Percentiles rank a stretch among this genome's conserved stretches.
Evolutionary conservation across 495 filamentous ascomycete species (phyloP).

Genomic region (Thermochaetoides thermophila): DNA sequence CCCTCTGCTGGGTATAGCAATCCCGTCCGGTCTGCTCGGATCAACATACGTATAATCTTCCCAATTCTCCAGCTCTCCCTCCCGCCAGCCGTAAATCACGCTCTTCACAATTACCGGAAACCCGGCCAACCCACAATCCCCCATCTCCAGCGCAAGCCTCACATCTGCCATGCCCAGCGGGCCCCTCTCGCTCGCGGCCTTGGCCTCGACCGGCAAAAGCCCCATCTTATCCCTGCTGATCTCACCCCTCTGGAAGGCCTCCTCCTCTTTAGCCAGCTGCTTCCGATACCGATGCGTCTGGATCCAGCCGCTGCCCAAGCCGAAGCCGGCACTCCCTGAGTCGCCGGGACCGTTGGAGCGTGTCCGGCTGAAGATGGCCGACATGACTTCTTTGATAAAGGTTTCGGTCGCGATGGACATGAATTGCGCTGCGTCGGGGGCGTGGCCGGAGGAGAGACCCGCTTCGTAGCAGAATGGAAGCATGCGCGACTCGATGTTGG

Average conservation of each 20-base stretch:
- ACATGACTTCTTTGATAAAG: constrained; percentile 78
- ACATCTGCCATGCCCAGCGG: constrained; percentile 69
- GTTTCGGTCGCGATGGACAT: constrained; percentile 85
- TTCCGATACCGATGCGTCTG: constrained; percentile 64
- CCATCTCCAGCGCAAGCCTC: constrained; percentile 56
- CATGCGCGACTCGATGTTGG: constrained; percentile 72
- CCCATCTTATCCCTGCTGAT: constrained; percentile 53
- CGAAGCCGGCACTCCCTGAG: constrained; percentile 39
- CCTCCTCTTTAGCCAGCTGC: constrained; percentile 59
- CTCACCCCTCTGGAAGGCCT: constrained; percentile 49
- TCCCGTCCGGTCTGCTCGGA: no score
- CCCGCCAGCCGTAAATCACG: constrained; percentile 57
- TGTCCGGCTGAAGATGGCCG: constrained; percentile 61
- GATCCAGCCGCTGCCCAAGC: constrained; percentile 51
- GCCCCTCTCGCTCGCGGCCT: constrained; percentile 47
- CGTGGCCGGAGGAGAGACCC: constrained; percentile 61
- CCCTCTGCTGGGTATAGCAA: no score
- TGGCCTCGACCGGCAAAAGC: constrained; percentile 60
- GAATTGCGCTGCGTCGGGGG: constrained; percentile 60
- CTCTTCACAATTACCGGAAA: constrained; percentile 60
- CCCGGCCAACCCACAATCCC: constrained; percentile 56
- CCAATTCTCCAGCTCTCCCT: constrained; percentile 56
- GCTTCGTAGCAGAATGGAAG: constrained; percentile 88
- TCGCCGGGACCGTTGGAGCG: constrained; percentile 59
- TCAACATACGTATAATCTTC: constrained; percentile 36